Evolutionary conservation across 78 protist species (phyloP), one percentile per base, ranked within the genome.

Genomic region (Protostelium mycophagum): DNA sequence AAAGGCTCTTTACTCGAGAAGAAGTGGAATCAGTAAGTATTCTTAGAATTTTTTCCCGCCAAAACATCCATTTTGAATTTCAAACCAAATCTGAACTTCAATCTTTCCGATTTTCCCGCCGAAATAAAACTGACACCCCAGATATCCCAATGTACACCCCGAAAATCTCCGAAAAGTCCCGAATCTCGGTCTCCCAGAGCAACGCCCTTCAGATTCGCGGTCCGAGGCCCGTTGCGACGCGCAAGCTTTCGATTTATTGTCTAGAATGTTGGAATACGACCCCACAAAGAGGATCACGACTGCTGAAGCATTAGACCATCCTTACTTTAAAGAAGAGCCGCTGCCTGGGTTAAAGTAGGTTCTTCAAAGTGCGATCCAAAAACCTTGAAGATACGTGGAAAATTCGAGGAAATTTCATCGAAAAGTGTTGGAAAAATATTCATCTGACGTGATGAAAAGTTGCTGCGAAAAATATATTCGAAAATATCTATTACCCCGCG

Each of bases 281-380:
- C 98, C 98, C 1, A 63, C 63, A 5, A 87, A 84, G 90, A 91
- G 98, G 63, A 95, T 97, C 23, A 83, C 95, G 34, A 97, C 97
- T 0, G 83, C 88, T 31, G 96, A 96, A 23, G 97, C 97, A 1
- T 90, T 97, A 28, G 86, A 90, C 38, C 97, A 95, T 86, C 96
- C 94, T 10, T 97, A 96, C 92, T 97, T 97, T 39, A 85, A 93
- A 86, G 97, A 93, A 73, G 63, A 35, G n/a, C 96, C 96, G 28
- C 0, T 38, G 38, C 95, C 95, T 28, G 38, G 10, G 35, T 9
- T 83, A 34, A 95, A 95, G 88, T 86, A 35, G 25, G 85, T 83
- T 88, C 37, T 83, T 87, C 63, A 36, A 1, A 87, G 39, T 87
- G 89, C 10, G n/a, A n/a, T n/a, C n/a, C n/a, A n/a, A n/a, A n/a